A percentile compares a stretch with the other conserved stretches of the same genome.
Evolutionary conservation across 1,139 yeast species (phyloP).

Genomic region (Magnusiomyces magnusii): DNA sequence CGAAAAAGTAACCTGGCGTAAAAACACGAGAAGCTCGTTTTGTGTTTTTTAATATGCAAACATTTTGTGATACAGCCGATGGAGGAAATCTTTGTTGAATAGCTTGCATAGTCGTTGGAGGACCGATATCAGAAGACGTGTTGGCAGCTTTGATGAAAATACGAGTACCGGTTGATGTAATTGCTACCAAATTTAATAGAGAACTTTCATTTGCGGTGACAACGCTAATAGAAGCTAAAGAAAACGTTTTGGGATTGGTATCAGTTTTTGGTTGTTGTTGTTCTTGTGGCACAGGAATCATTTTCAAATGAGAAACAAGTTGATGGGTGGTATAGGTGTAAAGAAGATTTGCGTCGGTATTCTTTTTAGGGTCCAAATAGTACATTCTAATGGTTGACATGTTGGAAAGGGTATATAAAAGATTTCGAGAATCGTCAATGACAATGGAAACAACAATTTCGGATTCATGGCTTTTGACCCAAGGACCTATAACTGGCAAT

Average conservation of each 20-base stretch:
- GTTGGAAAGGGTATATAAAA: slow-evolving; percentile 76
- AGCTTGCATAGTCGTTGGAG: slow-evolving; percentile 33
- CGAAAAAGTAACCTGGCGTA: slow-evolving; percentile 78
- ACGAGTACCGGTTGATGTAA: slow-evolving; percentile 82
- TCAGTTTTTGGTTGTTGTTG: slow-evolving; percentile 8
- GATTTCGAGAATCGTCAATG: slow-evolving; percentile 68
- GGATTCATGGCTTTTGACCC: slow-evolving; percentile 29
- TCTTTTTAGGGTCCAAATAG: slow-evolving; percentile 39
- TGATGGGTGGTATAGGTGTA: slow-evolving; percentile 32
- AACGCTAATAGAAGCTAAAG: slow-evolving; percentile 12
- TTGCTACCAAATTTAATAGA: slow-evolving; percentile 69
- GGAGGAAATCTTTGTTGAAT: slow-evolving; percentile 35
- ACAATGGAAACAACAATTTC: slow-evolving; percentile 60
- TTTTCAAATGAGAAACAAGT: slow-evolving; percentile 31
- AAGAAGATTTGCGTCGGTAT: slow-evolving; percentile 34
- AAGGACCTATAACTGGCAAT: slow-evolving; percentile 21
- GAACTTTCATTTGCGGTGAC: slow-evolving; percentile 47
- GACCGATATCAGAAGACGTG: slow-evolving; percentile 18
- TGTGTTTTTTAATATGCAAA: slow-evolving; percentile 38
- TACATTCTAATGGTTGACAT: slow-evolving; percentile 79
- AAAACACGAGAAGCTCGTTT: slow-evolving; percentile 43
- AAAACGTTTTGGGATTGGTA: slow-evolving; percentile 6
- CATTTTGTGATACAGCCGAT: slow-evolving; percentile 19
- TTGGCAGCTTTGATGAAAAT: slow-evolving; percentile 42
- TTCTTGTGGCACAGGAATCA: slow-evolving; percentile 23